phyloP scores from a whole-genome alignment of 1,139 yeast species.

The Yamadazyma conglobata region DNA sequence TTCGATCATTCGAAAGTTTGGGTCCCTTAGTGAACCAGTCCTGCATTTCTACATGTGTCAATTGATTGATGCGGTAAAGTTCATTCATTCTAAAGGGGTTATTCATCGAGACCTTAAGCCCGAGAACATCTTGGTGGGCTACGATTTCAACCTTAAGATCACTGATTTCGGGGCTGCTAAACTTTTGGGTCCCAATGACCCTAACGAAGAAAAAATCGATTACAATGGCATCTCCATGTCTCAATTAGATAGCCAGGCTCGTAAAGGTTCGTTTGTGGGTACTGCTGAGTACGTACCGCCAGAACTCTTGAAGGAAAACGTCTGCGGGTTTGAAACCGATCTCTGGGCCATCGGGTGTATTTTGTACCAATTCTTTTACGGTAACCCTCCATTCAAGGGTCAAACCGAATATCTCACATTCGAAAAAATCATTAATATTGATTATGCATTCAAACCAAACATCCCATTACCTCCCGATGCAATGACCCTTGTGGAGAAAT shows the following conservation, averaged over 20 bases:
- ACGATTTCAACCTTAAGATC: constrained; percentile 75
- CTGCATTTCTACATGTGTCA: constrained; percentile 74
- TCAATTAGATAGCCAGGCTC: constrained; percentile 15
- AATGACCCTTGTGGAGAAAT: constrained; percentile 64
- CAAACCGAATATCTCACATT: constrained; percentile 92
- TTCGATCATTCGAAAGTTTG: constrained; percentile 67
- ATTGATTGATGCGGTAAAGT: constrained; percentile 79
- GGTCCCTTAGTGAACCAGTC: constrained; percentile 74
- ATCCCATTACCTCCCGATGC: constrained; percentile 60
- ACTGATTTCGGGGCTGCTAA: constrained; percentile 99
- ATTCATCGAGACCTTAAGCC: constrained; percentile 96
- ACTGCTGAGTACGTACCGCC: constrained; percentile 81
- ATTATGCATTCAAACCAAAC: constrained; percentile 78
- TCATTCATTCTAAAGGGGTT: constrained; percentile 80
- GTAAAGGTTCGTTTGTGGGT: constrained; percentile 72
- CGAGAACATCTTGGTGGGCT: constrained; percentile 81
- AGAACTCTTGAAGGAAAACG: constrained; percentile 78
- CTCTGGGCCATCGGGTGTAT: constrained; percentile 98
- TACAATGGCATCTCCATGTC: constrained; percentile 27
- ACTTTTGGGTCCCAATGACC: constrained; percentile 50
- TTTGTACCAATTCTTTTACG: constrained; percentile 87
- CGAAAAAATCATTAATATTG: constrained; percentile 83
- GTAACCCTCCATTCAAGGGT: constrained; percentile 95
- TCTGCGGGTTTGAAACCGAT: constrained; percentile 85
- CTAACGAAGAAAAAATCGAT: constrained; percentile 31